Conservation (phyloP, 768 basidiomycete genomes). For the Exidia glandulosa region DNA sequence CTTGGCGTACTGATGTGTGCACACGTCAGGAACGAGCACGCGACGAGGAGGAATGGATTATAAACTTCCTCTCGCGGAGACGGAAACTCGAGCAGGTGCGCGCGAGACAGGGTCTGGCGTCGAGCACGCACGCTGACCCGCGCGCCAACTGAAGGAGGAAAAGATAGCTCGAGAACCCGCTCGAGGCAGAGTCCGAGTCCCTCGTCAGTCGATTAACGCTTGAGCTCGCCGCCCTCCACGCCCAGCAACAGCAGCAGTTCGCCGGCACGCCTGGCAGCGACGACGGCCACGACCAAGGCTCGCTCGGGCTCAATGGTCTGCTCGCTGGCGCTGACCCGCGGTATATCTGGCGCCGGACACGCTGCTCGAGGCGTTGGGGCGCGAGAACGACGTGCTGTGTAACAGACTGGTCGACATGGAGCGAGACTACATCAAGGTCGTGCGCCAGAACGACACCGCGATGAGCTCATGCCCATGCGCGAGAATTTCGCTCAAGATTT, state of each 20-base stretch:
- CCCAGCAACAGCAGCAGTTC: slow-evolving; percentile 42
- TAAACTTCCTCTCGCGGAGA: slow-evolving; percentile 71
- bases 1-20: no score
- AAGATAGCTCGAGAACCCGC: slow-evolving; percentile 74
- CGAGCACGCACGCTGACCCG: slow-evolving; percentile 1
- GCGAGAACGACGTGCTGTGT: slow-evolving; percentile 70
- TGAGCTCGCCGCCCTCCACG: slow-evolving; percentile 54
- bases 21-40: slow-evolving; percentile 85
- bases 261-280: slow-evolving; percentile 3
- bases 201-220: slow-evolving; percentile 69
- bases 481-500: no score
- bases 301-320: slow-evolving; percentile 6
- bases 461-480: no score
- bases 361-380: slow-evolving; percentile 63
- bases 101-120: neutral
- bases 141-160: slow-evolving; percentile 72
- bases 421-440: slow-evolving; percentile 62
- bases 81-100: slow-evolving; percentile 74
- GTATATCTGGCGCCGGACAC: slow-evolving; percentile 37
- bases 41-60: slow-evolving; percentile 87
- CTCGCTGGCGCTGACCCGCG: slow-evolving; percentile 16
- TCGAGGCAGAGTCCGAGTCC: slow-evolving; percentile 78
- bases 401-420: slow-evolving; percentile 61
- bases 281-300: slow-evolving; percentile 1
- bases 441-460: slow-evolving; percentile 66